Base-by-base conservation (phyloP, 2,329 filamentous ascomycete genomes). In the Cercospora brassicicola region DNA sequence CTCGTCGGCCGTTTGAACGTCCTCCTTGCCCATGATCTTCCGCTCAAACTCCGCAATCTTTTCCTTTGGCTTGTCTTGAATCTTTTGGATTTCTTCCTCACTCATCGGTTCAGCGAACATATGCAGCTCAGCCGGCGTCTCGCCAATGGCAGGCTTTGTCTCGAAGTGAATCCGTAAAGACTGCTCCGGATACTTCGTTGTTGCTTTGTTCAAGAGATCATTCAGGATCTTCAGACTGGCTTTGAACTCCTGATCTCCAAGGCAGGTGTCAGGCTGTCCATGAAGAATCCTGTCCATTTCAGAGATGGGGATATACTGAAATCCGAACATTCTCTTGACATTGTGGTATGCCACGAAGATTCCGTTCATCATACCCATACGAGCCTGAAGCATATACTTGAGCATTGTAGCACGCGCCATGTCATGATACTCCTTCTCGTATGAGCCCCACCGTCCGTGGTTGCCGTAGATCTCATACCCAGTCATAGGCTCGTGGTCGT, bases 301-400 rank as follows among this genome's bases (percentile, higher is more conserved):
- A 3, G 87, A 78, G 13, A 98, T 81, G 67, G 89, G 89, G 68
- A 99, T 86, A 78, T 99, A 99, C 79, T 99, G 95, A 79, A 99
- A 99, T 5, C 95, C 95, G 77, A 99, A 99, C 60, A 99, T 96
- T 65, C 94, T 91, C 79, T 94, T 86, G 2, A 93, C 92, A 78
- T 99, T 99, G 83, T 99, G 95, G 78, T 89, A 99, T 2, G 95
- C 95, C 23, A 98, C 91, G 76, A 98, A 99, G 60, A 98, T 97
- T 64, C 95, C 95, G 77, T 99, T 94, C 96, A 99, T 99, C 60
- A 94, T 89, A 18, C 96, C 95, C 88, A 99, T 96, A 55, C 95
- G 91, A 30, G 94, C 96, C 80, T 99, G 95, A 31, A 99, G 84
- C 9, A 94, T 97, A 79, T 99, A 99, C 77, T 99, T 99, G 65